phyloP scores from a whole-genome alignment of 768 basidiomycete genomes.

The Boletus vinaceobasis region DNA sequence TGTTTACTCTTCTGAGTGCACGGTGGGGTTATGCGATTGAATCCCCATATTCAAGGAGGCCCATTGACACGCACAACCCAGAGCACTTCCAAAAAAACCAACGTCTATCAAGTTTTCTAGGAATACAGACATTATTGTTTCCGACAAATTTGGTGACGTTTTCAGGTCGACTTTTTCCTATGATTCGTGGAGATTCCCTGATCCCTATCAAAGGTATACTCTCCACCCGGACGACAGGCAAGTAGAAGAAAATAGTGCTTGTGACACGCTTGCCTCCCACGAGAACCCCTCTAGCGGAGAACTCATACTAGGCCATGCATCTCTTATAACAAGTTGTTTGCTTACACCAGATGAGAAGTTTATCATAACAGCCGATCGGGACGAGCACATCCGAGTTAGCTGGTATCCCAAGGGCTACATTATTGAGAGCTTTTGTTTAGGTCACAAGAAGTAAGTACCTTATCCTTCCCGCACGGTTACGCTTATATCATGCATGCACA shows the following conservation, averaged over 20 bases:
- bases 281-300: constrained; percentile 67
- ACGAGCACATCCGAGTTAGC: constrained; percentile 92
- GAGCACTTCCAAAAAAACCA: constrained; percentile 81
- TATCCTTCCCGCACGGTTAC: background rate
- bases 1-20: constrained; percentile 53
- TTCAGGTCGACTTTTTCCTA: constrained; percentile 54
- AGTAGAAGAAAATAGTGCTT: constrained; percentile 26
- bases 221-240: constrained; percentile 34
- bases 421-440: constrained; percentile 85
- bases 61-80: constrained; percentile 26
- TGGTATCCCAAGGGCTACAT: constrained; percentile 84
- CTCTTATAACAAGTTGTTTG: constrained; percentile 71
- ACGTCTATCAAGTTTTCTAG: constrained; percentile 64
- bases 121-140: constrained; percentile 67
- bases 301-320: constrained; percentile 84
- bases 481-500: constrained; percentile 1
- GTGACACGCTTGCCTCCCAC: constrained; percentile 47
- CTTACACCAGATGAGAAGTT: constrained; percentile 65
- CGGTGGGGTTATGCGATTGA: constrained; percentile 42
- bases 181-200: background rate
- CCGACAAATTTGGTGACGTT: constrained; percentile 95
- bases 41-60: background rate
- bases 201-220: constrained; percentile 49
- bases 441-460: constrained; percentile 67
- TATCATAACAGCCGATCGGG: constrained; percentile 88